Base-by-base conservation (phyloP, 805 yeast species). In the Schizosaccharomyces japonicus region DNA sequence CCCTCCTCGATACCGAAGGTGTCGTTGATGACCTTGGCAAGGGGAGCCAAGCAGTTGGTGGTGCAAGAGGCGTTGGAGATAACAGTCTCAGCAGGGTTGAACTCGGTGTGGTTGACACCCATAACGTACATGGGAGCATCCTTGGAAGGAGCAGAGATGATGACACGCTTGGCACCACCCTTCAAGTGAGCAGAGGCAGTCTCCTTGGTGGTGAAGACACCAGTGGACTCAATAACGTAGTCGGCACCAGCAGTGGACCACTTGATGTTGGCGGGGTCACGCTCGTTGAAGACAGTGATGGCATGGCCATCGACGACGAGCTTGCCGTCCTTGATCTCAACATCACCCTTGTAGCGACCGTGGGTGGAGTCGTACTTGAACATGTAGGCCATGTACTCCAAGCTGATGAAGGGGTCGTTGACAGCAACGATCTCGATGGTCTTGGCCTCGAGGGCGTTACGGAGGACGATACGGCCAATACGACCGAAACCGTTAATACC, bases 401-500 rank as follows among this genome's bases (percentile, higher is more conserved):
- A 72, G 53, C 75, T 75, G 59, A 82, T 83, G 72, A 80, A 82
- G 53, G 94, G 94, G 66, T 83, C 90, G 66, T 83, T 83, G 73
- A 83, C 69, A 55, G 92, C 92, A 54, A 80, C 81, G 55, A 83
- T 78, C 58, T 79, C 72, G 60, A 83, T 77, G 67, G 78, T 84
- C 50, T 69, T 64, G 73, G 82, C 75, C 52, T 64, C 55, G 55
- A 81, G 67, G 53, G 92, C 92, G 62, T 80, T 72, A 71, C 94
- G 78, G 59, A 82, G 69, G 55, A 66, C 94, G 58, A 81, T 73
- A 69, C 94, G 81, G 56, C 94, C 94, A 61, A 81, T 81, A 69
- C 94, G 78, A 60, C 94, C 94, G 78, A 81, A 81, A 59, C 94
- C 94, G 76, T 81, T 81, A 65, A 81, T 82, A 69, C 93, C 94